These are phyloP conservation scores for Trichosphaerium sp. DNA, from an alignment of 78 protist genomes.

Conservation along the genomic window DNA sequence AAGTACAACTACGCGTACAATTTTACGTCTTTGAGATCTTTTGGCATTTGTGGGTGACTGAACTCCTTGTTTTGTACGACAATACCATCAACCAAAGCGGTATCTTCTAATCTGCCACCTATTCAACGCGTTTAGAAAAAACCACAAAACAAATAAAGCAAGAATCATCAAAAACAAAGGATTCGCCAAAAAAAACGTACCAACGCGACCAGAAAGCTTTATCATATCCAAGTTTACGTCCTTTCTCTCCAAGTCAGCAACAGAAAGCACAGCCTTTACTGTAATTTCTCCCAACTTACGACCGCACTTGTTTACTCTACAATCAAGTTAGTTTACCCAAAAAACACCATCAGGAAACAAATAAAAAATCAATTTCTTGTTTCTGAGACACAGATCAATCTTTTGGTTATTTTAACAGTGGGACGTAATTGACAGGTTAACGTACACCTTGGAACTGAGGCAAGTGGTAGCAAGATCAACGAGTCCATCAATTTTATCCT, in stretches of 20 bases:
- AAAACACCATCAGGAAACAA: background rate
- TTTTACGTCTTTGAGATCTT: slow-evolving; percentile 5
- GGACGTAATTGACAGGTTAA: background rate
- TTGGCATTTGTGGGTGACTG: slow-evolving; percentile 88
- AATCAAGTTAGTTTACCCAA: background rate
- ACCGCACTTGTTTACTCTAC: slow-evolving; percentile 71
- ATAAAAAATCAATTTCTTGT: background rate
- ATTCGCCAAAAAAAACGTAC: too few relatives aligned
- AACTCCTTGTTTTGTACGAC: slow-evolving; percentile 95
- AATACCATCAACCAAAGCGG: slow-evolving; percentile 90
- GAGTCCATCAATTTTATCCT: slow-evolving; percentile 57
- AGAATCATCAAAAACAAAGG: too few relatives aligned
- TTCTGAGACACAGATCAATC: background rate
- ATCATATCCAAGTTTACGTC: slow-evolving; percentile 98
- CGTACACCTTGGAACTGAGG: slow-evolving; percentile 86
- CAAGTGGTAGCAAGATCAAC: slow-evolving; percentile 88
- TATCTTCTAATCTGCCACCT: slow-evolving; percentile 97
- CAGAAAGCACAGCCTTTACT: slow-evolving; percentile 95
- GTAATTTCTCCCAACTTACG: slow-evolving; percentile 88
- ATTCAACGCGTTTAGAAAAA: slow-evolving; percentile 27
- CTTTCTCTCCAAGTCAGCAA: slow-evolving; percentile 89
- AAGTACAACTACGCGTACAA: background rate
- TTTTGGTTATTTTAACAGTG: background rate
- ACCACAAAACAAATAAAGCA: background rate
- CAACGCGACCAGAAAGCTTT: slow-evolving; percentile 84